These are phyloP conservation scores for Eucalyptus brandiana DNA, from an alignment of 345 rosid species.

Conservation along the genomic window DNA sequence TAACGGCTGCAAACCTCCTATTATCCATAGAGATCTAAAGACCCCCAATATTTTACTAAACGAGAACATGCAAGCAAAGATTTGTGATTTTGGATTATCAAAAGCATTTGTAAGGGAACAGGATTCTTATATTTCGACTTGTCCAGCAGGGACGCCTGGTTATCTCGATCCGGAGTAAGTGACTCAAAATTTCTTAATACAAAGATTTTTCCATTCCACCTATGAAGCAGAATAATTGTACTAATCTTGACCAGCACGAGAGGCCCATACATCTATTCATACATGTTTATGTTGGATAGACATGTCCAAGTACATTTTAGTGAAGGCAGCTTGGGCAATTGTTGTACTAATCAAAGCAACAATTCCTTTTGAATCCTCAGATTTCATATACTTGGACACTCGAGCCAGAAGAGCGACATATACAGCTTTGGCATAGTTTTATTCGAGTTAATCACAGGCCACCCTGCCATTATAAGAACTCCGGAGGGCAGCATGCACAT, in stretches of 20 bases:
- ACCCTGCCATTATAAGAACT: no score
- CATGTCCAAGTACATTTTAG: rapidly evolving
- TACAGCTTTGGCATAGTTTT: no score
- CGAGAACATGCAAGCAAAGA: conserved; percentile 25
- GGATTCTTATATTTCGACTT: conserved; percentile 15
- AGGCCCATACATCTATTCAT: not conserved
- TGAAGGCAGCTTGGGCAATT: not conserved
- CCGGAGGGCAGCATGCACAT: no score
- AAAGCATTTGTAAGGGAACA: conserved; percentile 16
- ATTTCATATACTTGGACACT: no score
- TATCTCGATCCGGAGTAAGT: conserved; percentile 35
- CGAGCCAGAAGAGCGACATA: no score
- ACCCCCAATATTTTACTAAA: conserved; percentile 29
- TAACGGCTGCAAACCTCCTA: no score
- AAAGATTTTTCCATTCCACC: not conserved
- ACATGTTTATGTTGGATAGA: not conserved
- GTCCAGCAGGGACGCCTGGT: conserved; percentile 28
- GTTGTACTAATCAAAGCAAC: no score
- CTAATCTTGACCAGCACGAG: not conserved
- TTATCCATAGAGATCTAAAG: not conserved
- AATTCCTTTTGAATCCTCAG: no score
- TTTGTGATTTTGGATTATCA: conserved; percentile 39
- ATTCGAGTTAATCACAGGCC: no score
- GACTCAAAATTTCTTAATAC: not conserved
- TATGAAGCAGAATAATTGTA: not conserved